Base-by-base conservation (phyloP, 1,284 basidiomycete species). In the Agaricales sp. region DNA sequence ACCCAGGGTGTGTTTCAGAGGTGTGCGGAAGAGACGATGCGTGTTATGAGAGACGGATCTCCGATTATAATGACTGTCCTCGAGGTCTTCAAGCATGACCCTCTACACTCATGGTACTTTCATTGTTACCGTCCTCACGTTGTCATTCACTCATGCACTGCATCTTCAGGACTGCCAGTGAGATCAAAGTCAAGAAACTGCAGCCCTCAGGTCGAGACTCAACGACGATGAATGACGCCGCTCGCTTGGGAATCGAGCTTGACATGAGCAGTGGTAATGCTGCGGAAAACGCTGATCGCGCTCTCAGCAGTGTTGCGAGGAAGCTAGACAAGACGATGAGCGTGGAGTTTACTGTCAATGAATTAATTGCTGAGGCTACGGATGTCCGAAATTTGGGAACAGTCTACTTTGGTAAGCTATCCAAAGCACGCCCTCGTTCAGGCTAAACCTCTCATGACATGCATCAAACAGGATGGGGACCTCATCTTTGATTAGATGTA, bases 41-140 rank as follows among this genome's bases (percentile, higher is more conserved):
- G 92, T 13, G 93, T 98, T 6, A 68, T 98, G 43, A 78, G 94
- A 4, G 83, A 88, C 45, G 80, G 84, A 4, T 88, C 90, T 0
- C 85, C 86, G 50, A 80, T 95, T 41, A 86, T 99, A 59, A 79
- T 95, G 73, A 98, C 94, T 1, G 87, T 99, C 0, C 75, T 99
- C 30, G 94, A 97, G 61, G 95, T 98, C 11, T 96, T 98, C 78
- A 92, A 91, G 63, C 82, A 97, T 60, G 95, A 99, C 65, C 95
- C 96, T 0, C 74, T 99, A 12, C 90, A 96, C 58, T 86, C 82
- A 19, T 99, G 95, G 95, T 84, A 51, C 50, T 76, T 62, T 11
- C 30, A 18, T 38, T 25, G 24, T 13, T 45, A 2, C n/a, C 30
- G 47, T 2, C 23, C 47, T 20, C 44, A 16, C n/a, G 25, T 6